Evolutionary conservation across 306 rosid genomes (phyloP), one percentile per base, ranked within the genome.

Genomic region (Quercus rubra): DNA sequence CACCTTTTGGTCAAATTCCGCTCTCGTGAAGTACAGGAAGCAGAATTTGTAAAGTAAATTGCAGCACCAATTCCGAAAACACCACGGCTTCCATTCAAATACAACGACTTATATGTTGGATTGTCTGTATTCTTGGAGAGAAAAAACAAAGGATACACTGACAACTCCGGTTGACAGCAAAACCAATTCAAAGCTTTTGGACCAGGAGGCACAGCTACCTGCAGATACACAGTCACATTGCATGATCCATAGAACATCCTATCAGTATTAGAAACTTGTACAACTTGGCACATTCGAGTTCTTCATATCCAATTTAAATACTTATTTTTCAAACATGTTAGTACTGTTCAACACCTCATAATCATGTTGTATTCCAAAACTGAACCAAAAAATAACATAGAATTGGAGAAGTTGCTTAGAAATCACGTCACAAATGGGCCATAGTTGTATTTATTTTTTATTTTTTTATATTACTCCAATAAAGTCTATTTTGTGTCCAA

Each of bases 131-230:
- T 85, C 84, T 93, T 93, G 57, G 96, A 93, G 27, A 91, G 63
- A 70, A 86, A 95, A 64, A 90, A 85, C 79, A 91, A 83, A 67
- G 99, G 99, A 82, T 81, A 93, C 43, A 90, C 96, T 18, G 91
- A 87, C 11, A 86, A 83, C 87, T 86, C 90, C 8, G 89, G 98
- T 79, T 95, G 99, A 75, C 85, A 83, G 76, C 92, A 93, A 81
- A 95, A 95, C 96, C 91, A 89, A 43, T 80, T 49, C 84, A 95
- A 86, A 14, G 98, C 96, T 84, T 88, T 95, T 15, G 94, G 81
- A 81, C 97, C 81, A 4, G 98, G 98, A 75, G 98, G 97, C 78
- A 93, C 92, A 19, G 86, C 90, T 80, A 95, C 96, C 99, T 93
- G 85, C 62, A 76, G 71, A 84, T 67, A 75, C 70, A 61, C 67